Evolutionary conservation across 495 filamentous ascomycete genomes (phyloP), one percentile per base, ranked within the genome.

Genomic region (Annulohypoxylon nitens): DNA sequence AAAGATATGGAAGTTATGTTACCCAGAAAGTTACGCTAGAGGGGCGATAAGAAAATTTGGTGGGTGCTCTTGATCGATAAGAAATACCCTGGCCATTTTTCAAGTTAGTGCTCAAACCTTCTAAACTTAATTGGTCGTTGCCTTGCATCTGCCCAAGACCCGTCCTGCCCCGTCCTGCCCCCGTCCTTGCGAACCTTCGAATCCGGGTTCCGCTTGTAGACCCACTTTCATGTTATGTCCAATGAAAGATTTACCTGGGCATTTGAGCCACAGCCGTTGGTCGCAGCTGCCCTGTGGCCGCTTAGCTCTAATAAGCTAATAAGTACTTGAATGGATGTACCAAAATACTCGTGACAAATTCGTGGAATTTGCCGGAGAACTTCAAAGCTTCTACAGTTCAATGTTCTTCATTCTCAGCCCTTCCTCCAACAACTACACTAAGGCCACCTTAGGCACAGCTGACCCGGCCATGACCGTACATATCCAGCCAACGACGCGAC

Each of bases 1-100:
- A 10, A 45, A 43, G 39, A 50, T 47, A 57, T 34, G 53, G n/a
- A 64, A 55, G 20, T 54, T 41, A n/a, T 10, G 50, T 57, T 54
- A n/a, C 30, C 25, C 9, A 8, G 64, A 12, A 14, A 43, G 14
- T 14, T 7, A 26, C 47, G 48, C 7, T 45, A 71, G 67, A 75
- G 72, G 67, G 67, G 72, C 67, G 72, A 75, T 75, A 75, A 71
- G 63, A 1, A 68, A 61, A 71, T 54, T 70, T 36, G 58, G 59
- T 70, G 67, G 71, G 54, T 37, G 63, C 12, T 6, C 1, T 14
- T 18, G 12, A 1, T 47, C 34, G 66, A 74, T 74, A 70, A 74
- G 69, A 30, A 3, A 30, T 36, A 34, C 23, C 61, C 51, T n/a
- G 12, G 11, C 48, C 34, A 45, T 30, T 30, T 30, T 6, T 3